These are phyloP conservation scores for Schizophyllum amplum DNA, from an alignment of 1,284 basidiomycete genomes.

Conservation along the genomic window DNA sequence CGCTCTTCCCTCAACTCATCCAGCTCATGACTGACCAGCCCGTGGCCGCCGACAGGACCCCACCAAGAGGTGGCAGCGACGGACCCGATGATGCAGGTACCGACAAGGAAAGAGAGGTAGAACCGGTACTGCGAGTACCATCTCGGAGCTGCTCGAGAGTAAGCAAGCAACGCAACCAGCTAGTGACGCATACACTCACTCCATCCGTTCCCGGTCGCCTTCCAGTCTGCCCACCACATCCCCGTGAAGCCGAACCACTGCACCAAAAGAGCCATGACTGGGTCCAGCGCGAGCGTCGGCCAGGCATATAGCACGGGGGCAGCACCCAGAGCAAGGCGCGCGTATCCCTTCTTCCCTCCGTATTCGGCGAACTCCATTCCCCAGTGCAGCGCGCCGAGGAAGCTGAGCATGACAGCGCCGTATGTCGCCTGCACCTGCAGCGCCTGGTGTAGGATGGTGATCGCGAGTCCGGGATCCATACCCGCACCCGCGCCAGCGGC, in stretches of 20 bases:
- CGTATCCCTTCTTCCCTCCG: slow-evolving; percentile 73
- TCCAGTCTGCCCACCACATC: slow-evolving; percentile 81
- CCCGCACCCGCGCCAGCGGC: slow-evolving; percentile 44
- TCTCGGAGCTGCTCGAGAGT: slow-evolving; percentile 49
- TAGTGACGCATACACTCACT: slow-evolving; percentile 40
- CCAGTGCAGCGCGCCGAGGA: slow-evolving; percentile 92
- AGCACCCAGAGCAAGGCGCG: slow-evolving; percentile 75
- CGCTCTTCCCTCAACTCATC: not conserved
- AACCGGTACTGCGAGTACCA: slow-evolving; percentile 98
- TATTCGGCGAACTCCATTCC: slow-evolving; percentile 88
- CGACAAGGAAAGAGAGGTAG: slow-evolving; percentile 89
- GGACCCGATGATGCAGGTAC: slow-evolving; percentile 78
- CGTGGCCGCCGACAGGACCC: slow-evolving; percentile 68
- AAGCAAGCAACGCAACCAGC: not conserved
- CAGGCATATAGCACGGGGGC: slow-evolving; percentile 81
- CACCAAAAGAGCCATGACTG: slow-evolving; percentile 65
- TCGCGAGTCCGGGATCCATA: slow-evolving; percentile 73
- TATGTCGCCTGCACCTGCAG: slow-evolving; percentile 84
- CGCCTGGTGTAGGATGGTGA: slow-evolving; percentile 71
- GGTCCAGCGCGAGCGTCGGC: slow-evolving; percentile 78
- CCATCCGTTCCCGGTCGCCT: slow-evolving; percentile 72
- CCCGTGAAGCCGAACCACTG: slow-evolving; percentile 88
- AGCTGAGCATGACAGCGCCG: slow-evolving; percentile 89
- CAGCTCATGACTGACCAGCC: slow-evolving; percentile 55
- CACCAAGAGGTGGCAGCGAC: slow-evolving; percentile 74